Evolutionary conservation across 352 stramenopile species (phyloP), one percentile per base, ranked within the genome.

Genomic region (Phytophthora aleatoria): DNA sequence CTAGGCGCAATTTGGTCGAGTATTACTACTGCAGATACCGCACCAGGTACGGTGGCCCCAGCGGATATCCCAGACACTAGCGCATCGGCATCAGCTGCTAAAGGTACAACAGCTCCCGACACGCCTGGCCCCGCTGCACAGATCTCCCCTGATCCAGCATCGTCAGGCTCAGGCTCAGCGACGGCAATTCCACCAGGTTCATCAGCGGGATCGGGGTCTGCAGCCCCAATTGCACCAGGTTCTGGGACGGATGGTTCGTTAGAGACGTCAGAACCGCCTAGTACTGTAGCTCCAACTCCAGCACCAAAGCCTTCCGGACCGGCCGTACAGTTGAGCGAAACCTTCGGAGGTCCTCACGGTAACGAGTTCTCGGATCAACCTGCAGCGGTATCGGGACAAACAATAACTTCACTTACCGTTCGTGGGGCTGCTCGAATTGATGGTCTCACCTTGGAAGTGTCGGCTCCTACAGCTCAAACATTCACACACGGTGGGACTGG

Each of bases 1-100:
- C 35, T 71, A 3, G 63, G 63, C 16, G 63, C 41, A 8, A 59
- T 71, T 44, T 71, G 63, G 63, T 57, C 63, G 11, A 67, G 56
- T n/a, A 39, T 69, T 36, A 24, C 49, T 13, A 30, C 33, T n/a
- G 48, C 24, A 28, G 61, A 60, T 4, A 47, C 41, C 15, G 36
- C 39, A 0, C 53, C 61, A 33, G 61, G 54, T 8, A 64, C 61
- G 2, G 61, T 69, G 11, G 39, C 27, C 31, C 53, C 61, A 20
- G 31, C 61, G 10, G 30, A 59, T 4, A 65, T 57, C 0, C 35
- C 41, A 31, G 31, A 9, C 28, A 33, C 15, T 9, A 50, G 39
- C n/a, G 47, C 28, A 65, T n/a, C 41, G 11, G 30, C n/a, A 8
- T 47, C 50, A 20, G 41, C 28, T 16, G 11, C 20, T 42, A 4